Evolutionary conservation across 345 rosid species (phyloP).

Genomic region (Nasturtium officinale): DNA sequence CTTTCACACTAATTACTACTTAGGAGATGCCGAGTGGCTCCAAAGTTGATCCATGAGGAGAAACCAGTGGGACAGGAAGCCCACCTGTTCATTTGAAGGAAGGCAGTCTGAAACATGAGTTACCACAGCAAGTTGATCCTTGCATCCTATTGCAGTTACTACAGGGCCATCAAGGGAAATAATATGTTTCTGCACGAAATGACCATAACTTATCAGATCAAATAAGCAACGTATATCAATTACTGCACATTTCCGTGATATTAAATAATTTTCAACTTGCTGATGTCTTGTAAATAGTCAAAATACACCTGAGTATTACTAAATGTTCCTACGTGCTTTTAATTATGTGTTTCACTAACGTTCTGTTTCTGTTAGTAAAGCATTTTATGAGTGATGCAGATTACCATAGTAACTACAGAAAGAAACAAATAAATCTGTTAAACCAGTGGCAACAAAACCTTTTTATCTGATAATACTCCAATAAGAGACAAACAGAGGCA

Average conservation of each 20-base stretch:
- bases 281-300: not conserved
- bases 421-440: not conserved
- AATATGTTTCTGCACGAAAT: slow-evolving; percentile 69
- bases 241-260: not conserved
- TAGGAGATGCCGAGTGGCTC: slow-evolving; percentile 9
- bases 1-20: slow-evolving; percentile 13
- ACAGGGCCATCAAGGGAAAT: slow-evolving; percentile 86
- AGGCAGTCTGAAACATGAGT: slow-evolving; percentile 81
- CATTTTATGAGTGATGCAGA: slow-evolving; percentile 1
- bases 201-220: slow-evolving; percentile 14
- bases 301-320: not conserved
- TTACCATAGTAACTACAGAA: not conserved
- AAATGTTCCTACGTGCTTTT: not conserved
- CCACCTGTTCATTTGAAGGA: slow-evolving; percentile 84
- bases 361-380: not conserved
- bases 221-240: not conserved
- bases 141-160: slow-evolving; percentile 83
- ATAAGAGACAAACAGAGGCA: not conserved
- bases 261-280: too few species aligned
- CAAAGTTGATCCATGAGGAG: not conserved
- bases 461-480: not conserved
- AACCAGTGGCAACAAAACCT: not conserved
- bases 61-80: not conserved
- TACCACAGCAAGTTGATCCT: slow-evolving; percentile 78
- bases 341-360: not conserved